phyloP scores from a whole-genome alignment of 2,329 filamentous ascomycete species.

The Cladosporium sp. region DNA sequence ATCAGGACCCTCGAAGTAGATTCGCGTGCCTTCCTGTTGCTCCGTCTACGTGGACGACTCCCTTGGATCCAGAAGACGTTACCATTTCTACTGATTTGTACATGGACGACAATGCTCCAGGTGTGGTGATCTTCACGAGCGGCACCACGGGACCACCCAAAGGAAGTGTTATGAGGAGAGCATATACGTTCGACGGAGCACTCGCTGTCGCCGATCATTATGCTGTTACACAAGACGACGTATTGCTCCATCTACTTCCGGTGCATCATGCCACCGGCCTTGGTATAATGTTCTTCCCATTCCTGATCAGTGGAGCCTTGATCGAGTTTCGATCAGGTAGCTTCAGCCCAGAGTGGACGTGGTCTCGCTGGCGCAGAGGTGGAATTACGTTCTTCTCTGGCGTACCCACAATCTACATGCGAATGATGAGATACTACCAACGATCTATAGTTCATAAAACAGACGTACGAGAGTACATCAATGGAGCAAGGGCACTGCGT shows the following conservation, averaged over 20 bases:
- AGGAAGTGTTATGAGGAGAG: conserved; percentile 50
- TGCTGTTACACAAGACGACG: conserved; percentile 34
- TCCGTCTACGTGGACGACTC: conserved; percentile 30
- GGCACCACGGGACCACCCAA: conserved; percentile 79
- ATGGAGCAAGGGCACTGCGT: conserved; percentile 39
- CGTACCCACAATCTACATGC: conserved; percentile 50
- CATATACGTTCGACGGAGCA: conserved; percentile 36
- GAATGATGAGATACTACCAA: conserved; percentile 44
- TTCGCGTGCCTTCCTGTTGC: conserved; percentile 37
- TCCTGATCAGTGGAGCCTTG: conserved; percentile 42
- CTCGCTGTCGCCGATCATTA: conserved; percentile 41
- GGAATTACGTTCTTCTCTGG: conserved; percentile 47
- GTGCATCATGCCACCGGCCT: conserved; percentile 51
- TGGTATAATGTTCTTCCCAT: conserved; percentile 47
- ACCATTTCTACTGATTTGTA: conserved; percentile 38
- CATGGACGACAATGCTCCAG: conserved; percentile 38
- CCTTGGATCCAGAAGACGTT: conserved; percentile 32
- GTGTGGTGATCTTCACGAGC: conserved; percentile 62
- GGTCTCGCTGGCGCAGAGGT: conserved; percentile 42
- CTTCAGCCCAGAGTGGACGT: conserved; percentile 42
- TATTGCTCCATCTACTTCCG: conserved; percentile 47
- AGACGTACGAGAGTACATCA: conserved; percentile 37
- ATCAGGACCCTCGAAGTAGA: conserved; percentile 20
- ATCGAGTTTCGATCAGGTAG: conserved; percentile 46
- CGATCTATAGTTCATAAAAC: conserved; percentile 29